These are phyloP conservation scores for Auxenochlorella pyrenoidosa DNA, from an alignment of 139 green algal species.

Conservation along the genomic window DNA sequence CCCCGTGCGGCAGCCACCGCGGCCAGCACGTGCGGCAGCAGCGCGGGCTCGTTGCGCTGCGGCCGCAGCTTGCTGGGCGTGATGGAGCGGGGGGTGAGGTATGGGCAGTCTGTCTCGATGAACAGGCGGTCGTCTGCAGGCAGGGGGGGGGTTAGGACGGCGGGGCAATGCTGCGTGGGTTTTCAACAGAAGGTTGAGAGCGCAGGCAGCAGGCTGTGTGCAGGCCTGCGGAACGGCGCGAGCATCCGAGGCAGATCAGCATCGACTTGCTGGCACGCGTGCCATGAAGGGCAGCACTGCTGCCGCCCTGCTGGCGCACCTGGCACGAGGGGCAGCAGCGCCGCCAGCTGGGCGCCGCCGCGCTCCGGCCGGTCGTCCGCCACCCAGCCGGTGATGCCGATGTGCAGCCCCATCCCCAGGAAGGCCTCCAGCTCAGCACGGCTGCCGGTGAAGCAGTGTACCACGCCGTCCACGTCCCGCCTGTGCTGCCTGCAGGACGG, in stretches of 20 bases:
- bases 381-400: conserved; percentile 85
- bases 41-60: conserved; percentile 73
- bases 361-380: conserved; percentile 76
- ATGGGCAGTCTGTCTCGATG: conserved; percentile 84
- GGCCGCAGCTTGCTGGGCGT: conserved; percentile 25
- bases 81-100: conserved; percentile 72
- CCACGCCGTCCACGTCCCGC: conserved; percentile 59
- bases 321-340: conserved; percentile 62
- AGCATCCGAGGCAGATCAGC: too few species aligned
- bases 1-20: conserved; percentile 60
- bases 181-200: neutral
- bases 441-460: conserved; percentile 84
- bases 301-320: neutral
- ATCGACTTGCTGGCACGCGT: too few species aligned
- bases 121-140: conserved; percentile 64
- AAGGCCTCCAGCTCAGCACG: conserved; percentile 61
- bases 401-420: conserved; percentile 65
- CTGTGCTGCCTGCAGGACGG: conserved; percentile 41
- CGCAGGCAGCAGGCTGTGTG: too few species aligned
- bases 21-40: conserved; percentile 74
- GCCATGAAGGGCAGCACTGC: neutral
- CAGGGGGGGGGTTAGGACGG: neutral
- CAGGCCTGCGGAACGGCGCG: too few species aligned
- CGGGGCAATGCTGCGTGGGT: neutral
- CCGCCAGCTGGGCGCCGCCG: conserved; percentile 68